phyloP scores from a whole-genome alignment of 305 asterid species.

The Fraxinus albicans region DNA sequence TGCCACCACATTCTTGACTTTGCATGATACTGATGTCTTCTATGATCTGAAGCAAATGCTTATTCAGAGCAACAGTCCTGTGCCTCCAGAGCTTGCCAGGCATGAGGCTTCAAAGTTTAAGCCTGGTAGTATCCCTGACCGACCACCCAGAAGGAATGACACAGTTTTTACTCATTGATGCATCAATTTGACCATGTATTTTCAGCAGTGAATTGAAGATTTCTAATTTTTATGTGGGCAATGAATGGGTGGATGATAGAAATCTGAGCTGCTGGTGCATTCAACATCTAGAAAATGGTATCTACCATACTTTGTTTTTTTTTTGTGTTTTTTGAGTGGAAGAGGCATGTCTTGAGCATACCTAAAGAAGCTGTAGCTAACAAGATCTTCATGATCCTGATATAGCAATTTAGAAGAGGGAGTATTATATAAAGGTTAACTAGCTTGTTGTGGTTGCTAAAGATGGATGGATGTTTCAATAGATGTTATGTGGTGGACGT shows the following conservation, averaged over 20 bases:
- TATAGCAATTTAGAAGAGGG: neutral
- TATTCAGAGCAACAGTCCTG: neutral
- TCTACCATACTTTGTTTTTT: neutral
- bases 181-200: neutral
- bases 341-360: neutral
- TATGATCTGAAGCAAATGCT: neutral
- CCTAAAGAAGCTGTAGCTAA: neutral
- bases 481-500: neutral
- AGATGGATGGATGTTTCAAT: neutral
- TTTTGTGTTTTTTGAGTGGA: neutral
- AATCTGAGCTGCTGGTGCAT: neutral
- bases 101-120: neutral
- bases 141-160: neutral
- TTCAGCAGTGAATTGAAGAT: neutral
- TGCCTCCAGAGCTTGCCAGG: neutral
- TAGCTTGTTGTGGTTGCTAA: neutral
- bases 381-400: neutral
- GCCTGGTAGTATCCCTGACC: neutral
- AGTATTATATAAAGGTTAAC: neutral
- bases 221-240: neutral
- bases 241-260: neutral
- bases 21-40: neutral
- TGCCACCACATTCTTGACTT: neutral
- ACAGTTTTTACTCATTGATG: conserved; percentile 32
- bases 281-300: neutral